A percentile compares a stretch with the other conserved stretches of the same genome.
phyloP scores from a whole-genome alignment of 2,329 filamentous ascomycete species.

The Diaporthe batatas region DNA sequence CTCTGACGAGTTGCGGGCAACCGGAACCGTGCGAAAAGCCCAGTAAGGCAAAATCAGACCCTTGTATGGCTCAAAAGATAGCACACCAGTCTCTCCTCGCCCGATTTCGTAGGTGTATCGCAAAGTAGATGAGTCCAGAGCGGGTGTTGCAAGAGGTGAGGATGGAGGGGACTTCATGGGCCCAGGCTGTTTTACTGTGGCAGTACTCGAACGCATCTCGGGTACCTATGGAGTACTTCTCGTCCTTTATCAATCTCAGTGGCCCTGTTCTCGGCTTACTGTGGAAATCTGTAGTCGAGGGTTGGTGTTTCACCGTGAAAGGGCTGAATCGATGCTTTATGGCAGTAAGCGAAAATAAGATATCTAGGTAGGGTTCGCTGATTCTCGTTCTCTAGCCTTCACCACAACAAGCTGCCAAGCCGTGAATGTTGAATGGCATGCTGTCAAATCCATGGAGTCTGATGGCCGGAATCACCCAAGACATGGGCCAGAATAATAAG shows the following conservation, averaged over 20 bases:
- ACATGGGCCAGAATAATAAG: neutral
- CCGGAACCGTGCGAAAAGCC: conserved; percentile 67
- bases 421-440: neutral
- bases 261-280: neutral
- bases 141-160: conserved; percentile 31
- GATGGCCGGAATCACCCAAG: neutral
- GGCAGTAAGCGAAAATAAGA: no score
- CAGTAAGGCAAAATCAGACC: conserved; percentile 69
- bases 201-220: neutral
- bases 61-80: conserved; percentile 75
- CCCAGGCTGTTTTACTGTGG: no score
- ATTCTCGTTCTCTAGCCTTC: neutral
- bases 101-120: conserved; percentile 64
- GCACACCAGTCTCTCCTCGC: conserved; percentile 71
- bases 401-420: neutral
- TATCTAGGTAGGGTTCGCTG: no score
- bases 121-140: conserved; percentile 29
- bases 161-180: conserved; percentile 34
- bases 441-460: neutral
- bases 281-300: neutral
- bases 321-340: neutral
- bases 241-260: no score
- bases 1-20: conserved; percentile 64
- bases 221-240: no score
- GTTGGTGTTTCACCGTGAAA: neutral